These are phyloP conservation scores for Platanthera zijinensis DNA, from an alignment of 106 monocot species.

Conservation along the genomic window DNA sequence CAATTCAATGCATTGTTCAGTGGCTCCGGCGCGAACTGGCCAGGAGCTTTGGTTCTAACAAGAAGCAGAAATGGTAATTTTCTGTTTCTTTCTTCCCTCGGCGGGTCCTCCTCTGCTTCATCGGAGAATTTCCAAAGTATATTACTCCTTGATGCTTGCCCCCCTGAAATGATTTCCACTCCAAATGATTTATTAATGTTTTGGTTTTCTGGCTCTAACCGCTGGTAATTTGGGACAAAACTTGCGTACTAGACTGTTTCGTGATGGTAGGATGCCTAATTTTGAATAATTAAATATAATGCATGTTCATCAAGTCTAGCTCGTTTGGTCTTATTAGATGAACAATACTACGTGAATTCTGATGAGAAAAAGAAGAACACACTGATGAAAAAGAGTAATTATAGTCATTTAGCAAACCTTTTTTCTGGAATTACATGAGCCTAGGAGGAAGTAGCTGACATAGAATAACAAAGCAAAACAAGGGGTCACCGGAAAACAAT, in stretches of 20 bases:
- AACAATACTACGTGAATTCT: background rate
- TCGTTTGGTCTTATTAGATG: background rate
- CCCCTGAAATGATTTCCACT: background rate
- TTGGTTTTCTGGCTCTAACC: background rate
- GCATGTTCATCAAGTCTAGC: background rate
- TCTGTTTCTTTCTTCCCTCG: background rate
- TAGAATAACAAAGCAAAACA: too few relatives aligned
- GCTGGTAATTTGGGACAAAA: background rate
- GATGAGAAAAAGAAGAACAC: background rate
- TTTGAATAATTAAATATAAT: background rate
- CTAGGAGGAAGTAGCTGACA: too few relatives aligned
- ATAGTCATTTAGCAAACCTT: too few relatives aligned
- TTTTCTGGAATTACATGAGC: too few relatives aligned
- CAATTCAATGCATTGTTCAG: background rate
- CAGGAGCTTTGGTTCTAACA: background rate
- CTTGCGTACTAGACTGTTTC: background rate
- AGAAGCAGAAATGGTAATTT: background rate
- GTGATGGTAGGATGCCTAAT: background rate
- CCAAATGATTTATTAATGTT: background rate
- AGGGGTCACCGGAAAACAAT: too few relatives aligned
- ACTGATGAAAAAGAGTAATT: too few relatives aligned
- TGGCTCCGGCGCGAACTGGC: background rate
- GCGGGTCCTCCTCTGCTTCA: background rate
- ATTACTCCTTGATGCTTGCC: background rate
- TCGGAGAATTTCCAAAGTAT: background rate